Evolutionary conservation across 495 filamentous ascomycete species (phyloP), one percentile per base, ranked within the genome.

Genomic region (Letharia columbiana): DNA sequence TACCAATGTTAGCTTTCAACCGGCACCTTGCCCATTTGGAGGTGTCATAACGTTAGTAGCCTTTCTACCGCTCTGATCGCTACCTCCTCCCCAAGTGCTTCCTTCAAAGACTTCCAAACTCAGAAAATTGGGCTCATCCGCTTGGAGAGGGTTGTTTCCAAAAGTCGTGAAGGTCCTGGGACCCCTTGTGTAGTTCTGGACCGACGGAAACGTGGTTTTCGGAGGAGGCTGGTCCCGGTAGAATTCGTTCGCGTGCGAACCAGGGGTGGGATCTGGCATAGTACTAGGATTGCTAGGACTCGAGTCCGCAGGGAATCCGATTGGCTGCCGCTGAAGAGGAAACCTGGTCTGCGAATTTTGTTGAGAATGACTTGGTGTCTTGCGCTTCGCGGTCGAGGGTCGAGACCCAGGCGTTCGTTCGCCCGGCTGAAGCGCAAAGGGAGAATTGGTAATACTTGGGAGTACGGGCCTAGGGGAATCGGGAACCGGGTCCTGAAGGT

Each of bases 401-500:
- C 54, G 65, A 18, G 75, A 76, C 18, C 75, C 66, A 4, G 78
- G 59, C 20, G 72, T 61, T 31, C 67, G 68, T 44, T 79, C 75
- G 35, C 65, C 68, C 40, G 75, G 61, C 61, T 66, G 74, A 41
- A 71, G 73, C 9, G 71, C 74, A 52, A 77, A 76, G 50, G 72
- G 74, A 1, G 77, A 78, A 61, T 78, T 82, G 78, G 76, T 80
- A 58, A 83, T 82, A 62, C 77, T 82, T 12, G 76, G 76, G 17
- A 79, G 69, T n/a, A 67, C 71, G 72, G 60, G 76, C 28, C 62
- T 12, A 66, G 68, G 61, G 62, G 71, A 56, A 31, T 28, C 61
- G 42, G 42, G n/a, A 15, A 28, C 50, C 69, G 44, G 40, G 59
- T 71, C 17, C 73, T 69, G 62, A 13, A 41, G 18, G 8, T 63